Evolutionary conservation across 2,329 filamentous ascomycete species (phyloP).

Genomic region (Neocatenulostroma microsporum): DNA sequence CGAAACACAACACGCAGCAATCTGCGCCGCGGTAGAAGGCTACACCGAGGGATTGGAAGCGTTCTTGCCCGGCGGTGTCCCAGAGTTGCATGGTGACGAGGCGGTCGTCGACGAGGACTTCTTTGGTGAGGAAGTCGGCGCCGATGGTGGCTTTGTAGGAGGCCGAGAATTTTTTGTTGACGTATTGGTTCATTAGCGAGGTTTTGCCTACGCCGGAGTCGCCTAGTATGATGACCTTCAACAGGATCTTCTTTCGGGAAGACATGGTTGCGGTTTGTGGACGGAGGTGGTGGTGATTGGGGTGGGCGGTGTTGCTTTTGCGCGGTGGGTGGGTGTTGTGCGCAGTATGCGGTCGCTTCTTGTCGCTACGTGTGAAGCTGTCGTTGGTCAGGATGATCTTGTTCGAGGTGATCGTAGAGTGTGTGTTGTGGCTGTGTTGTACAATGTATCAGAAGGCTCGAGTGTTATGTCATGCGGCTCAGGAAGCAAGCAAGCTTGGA

Average conservation of each 20-base stretch:
- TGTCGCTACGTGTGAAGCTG: too few relatives aligned
- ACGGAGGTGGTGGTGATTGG: too few relatives aligned
- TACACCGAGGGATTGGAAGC: slow-evolving; percentile 93
- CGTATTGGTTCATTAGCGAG: slow-evolving; percentile 99
- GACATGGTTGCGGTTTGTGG: slow-evolving; percentile 11
- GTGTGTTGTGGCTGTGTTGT: too few relatives aligned
- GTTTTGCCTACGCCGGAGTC: slow-evolving; percentile 99
- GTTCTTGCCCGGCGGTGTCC: slow-evolving; percentile 95
- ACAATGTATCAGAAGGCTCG: too few relatives aligned
- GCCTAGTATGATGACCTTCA: slow-evolving; percentile 93
- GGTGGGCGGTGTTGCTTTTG: too few relatives aligned
- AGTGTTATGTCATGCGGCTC: too few relatives aligned
- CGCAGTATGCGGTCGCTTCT: too few relatives aligned
- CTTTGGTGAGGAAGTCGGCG: slow-evolving; percentile 95
- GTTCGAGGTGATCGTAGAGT: too few relatives aligned
- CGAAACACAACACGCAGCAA: slow-evolving; percentile 95
- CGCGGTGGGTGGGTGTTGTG: too few relatives aligned
- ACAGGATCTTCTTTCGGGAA: slow-evolving; percentile 15
- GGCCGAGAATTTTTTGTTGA: slow-evolving; percentile 99
- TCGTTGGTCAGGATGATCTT: too few relatives aligned
- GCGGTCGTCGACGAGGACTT: slow-evolving; percentile 93
- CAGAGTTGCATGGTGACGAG: slow-evolving; percentile 99
- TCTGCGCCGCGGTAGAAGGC: slow-evolving; percentile 97
- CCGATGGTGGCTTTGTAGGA: slow-evolving; percentile 99
- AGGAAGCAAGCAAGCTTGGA: too few relatives aligned